Evolutionary conservation across 768 basidiomycete genomes (phyloP).

Genomic region (Mycena kentingensis): DNA sequence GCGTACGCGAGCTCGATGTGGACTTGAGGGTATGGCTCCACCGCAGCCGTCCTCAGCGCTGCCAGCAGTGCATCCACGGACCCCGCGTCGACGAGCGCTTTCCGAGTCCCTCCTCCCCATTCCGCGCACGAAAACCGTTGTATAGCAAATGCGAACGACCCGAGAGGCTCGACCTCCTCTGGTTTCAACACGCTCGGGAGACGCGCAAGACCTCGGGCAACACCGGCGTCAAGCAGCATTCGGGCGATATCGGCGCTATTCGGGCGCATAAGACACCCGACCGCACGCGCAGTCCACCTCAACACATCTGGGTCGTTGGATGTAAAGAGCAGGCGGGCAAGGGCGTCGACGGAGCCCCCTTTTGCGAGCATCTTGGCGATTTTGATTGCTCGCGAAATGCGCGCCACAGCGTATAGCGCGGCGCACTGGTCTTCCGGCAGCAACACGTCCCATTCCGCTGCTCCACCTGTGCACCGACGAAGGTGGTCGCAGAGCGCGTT

Average conservation of each 20-base stretch:
- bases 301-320: conserved; percentile 25
- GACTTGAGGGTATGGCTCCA: conserved; percentile 26
- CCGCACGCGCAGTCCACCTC: conserved; percentile 25
- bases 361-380: conserved; percentile 26
- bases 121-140: conserved; percentile 30
- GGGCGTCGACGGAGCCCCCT: conserved; percentile 22
- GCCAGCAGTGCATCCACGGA: conserved; percentile 30
- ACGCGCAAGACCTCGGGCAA: conserved; percentile 27
- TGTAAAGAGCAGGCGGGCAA: conserved; percentile 20
- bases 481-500: conserved; percentile 22
- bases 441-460: conserved; percentile 5
- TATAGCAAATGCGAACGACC: conserved; percentile 29
- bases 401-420: conserved; percentile 26
- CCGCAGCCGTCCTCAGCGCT: conserved; percentile 27
- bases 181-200: conserved; percentile 26
- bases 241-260: conserved; percentile 29
- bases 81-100: conserved; percentile 29
- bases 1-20: conserved; percentile 30
- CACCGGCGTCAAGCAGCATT: conserved; percentile 25
- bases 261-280: conserved; percentile 31
- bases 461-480: conserved; percentile 16
- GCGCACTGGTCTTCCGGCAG: conserved; percentile 25
- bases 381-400: conserved; percentile 28
- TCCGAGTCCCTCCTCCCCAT: conserved; percentile 27
- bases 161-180: conserved; percentile 28